Conservation (phyloP, 306 rosid species). For the Vigna unguiculata region DNA sequence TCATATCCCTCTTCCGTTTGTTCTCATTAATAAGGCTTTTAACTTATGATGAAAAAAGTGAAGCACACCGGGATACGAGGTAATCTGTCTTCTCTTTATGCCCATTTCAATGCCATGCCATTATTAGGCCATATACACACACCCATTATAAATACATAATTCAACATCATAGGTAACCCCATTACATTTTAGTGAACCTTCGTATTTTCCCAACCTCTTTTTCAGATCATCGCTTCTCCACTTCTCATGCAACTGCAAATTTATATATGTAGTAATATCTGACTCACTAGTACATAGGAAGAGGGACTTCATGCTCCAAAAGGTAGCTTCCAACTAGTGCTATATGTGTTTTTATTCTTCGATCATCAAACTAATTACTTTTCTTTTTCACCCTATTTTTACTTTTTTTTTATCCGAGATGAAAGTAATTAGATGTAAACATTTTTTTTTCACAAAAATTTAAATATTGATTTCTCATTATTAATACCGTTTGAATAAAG, state of each 20-base stretch:
- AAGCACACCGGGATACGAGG: slow-evolving; percentile 20
- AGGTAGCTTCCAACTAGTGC: slow-evolving; percentile 28
- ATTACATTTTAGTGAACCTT: not conserved
- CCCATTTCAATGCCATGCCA: slow-evolving; percentile 16
- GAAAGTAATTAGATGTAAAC: too few relatives aligned
- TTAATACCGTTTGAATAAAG: not conserved
- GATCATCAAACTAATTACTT: not conserved
- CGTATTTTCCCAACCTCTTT: not conserved
- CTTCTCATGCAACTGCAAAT: not conserved
- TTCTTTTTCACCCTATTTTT: too few relatives aligned
- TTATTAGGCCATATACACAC: slow-evolving; percentile 11
- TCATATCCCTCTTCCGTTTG: not conserved
- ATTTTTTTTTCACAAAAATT: not conserved
- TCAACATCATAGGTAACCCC: not conserved
- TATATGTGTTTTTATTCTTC: not conserved
- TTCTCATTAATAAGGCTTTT: slow-evolving; percentile 30
- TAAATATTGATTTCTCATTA: not conserved
- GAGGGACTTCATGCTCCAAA: slow-evolving; percentile 17
- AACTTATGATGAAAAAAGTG: slow-evolving; percentile 18
- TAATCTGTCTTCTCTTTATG: slow-evolving; percentile 30
- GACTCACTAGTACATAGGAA: not conserved
- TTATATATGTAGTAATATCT: not conserved
- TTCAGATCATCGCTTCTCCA: not conserved
- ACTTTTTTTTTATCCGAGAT: too few relatives aligned
- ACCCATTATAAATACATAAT: not conserved